phyloP scores from a whole-genome alignment of 2,329 filamentous ascomycete species.

The Aspergillus puulaauensis region DNA sequence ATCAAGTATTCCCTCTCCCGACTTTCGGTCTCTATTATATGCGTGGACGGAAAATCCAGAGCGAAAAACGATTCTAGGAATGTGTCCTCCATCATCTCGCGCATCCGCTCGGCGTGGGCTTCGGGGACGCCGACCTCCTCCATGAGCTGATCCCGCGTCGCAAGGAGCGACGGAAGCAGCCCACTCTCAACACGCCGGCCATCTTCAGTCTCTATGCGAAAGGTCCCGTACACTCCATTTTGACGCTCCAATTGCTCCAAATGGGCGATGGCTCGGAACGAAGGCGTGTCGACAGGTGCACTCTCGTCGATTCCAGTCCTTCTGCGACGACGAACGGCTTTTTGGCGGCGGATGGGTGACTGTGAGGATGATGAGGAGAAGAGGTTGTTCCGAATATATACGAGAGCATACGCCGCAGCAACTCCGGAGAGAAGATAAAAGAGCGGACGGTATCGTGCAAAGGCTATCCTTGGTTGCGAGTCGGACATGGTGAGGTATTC shows the following conservation, averaged over 20 bases:
- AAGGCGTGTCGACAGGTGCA: conserved; percentile 31
- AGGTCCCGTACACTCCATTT: conserved; percentile 43
- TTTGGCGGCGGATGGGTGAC: conserved; percentile 37
- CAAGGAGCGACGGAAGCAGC: conserved; percentile 42
- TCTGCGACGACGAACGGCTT: conserved; percentile 39
- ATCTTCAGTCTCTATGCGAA: conserved; percentile 44
- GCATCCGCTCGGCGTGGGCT: conserved; percentile 42
- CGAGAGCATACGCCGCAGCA: conserved; percentile 42
- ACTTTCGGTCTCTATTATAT: conserved; percentile 33
- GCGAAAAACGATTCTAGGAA: conserved; percentile 45
- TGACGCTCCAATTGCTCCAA: conserved; percentile 41
- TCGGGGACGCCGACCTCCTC: conserved; percentile 38
- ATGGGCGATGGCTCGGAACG: conserved; percentile 38
- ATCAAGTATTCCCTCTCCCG: conserved; percentile 38
- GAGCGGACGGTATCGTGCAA: conserved; percentile 41
- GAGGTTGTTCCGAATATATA: conserved; percentile 39
- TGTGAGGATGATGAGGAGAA: conserved; percentile 24
- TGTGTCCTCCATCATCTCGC: conserved; percentile 45
- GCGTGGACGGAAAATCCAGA: conserved; percentile 39
- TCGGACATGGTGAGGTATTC: conserved; percentile 27
- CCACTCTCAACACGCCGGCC: conserved; percentile 42
- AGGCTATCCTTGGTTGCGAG: conserved; percentile 29
- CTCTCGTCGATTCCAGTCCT: conserved; percentile 27
- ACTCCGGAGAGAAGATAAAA: conserved; percentile 44
- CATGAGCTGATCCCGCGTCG: conserved; percentile 43